Percentiles rank a stretch among this genome's conserved stretches.
Evolutionary conservation across 371 early-diverging fungal genomes (phyloP).

Genomic region (Apophysomyces elegans): DNA sequence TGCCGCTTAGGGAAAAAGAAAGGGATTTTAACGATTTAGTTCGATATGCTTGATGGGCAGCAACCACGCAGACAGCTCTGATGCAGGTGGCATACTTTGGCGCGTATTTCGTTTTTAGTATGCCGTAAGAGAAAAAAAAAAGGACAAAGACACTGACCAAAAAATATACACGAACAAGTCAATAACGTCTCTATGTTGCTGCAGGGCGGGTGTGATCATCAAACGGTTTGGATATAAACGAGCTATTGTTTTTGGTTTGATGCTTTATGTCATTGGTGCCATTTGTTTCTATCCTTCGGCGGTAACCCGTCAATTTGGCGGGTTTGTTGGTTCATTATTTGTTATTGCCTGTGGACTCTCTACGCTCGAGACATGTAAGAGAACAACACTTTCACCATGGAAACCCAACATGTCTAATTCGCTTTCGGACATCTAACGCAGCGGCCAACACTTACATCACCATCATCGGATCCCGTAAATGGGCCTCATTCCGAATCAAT

Average conservation of each 20-base stretch:
- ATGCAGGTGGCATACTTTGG: slow-evolving; percentile 59
- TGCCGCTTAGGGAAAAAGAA: too few species aligned
- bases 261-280: slow-evolving; percentile 50
- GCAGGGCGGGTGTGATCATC: slow-evolving; percentile 46
- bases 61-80: slow-evolving; percentile 49
- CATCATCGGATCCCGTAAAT: slow-evolving; percentile 41
- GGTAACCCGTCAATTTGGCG: slow-evolving; percentile 36
- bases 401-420: not conserved
- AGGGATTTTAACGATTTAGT: too few species aligned
- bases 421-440: slow-evolving; percentile 9
- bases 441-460: slow-evolving; percentile 53
- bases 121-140: slow-evolving; percentile 37
- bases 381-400: not conserved
- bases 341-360: slow-evolving; percentile 52
- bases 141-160: not conserved
- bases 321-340: slow-evolving; percentile 50
- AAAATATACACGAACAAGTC: not conserved
- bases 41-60: slow-evolving; percentile 13
- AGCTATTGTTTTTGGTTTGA: slow-evolving; percentile 47
- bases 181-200: not conserved
- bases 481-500: slow-evolving; percentile 47
- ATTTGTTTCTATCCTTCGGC: slow-evolving; percentile 54
- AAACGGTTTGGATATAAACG: slow-evolving; percentile 50
- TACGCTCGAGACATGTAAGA: slow-evolving; percentile 53
- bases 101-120: slow-evolving; percentile 51